Evolutionary conservation across 2,329 filamentous ascomycete species (phyloP).

Genomic region (Colletotrichum tropicicola): DNA sequence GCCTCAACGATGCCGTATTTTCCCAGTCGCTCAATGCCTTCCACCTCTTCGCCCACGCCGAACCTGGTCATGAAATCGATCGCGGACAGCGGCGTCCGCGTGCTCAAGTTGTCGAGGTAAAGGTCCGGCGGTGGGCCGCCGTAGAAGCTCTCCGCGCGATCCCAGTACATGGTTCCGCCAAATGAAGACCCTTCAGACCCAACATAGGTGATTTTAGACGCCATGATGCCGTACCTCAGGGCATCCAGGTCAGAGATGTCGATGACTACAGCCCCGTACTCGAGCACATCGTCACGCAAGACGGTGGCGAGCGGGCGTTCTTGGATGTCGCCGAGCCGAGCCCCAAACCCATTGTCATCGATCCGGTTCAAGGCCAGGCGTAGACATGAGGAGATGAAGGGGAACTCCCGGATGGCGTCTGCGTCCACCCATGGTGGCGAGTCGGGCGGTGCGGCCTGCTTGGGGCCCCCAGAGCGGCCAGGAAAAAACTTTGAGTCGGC

Average conservation of each 20-base stretch:
- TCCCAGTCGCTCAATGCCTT: neutral
- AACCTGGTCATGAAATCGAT: neutral
- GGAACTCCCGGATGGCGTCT: neutral
- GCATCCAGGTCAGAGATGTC: neutral
- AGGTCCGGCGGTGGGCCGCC: neutral
- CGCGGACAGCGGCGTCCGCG: neutral
- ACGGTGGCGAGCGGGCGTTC: neutral
- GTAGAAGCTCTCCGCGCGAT: neutral
- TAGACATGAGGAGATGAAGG: conserved; percentile 16
- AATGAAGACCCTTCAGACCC: neutral
- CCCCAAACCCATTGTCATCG: neutral
- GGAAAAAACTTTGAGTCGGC: neutral
- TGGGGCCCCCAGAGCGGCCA: neutral
- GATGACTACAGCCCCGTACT: neutral
- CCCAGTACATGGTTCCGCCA: neutral
- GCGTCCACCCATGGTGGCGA: neutral
- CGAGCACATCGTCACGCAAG: neutral
- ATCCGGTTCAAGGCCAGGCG: neutral
- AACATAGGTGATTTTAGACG: neutral
- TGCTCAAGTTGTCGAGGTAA: neutral
- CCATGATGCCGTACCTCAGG: neutral
- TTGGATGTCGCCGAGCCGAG: neutral
- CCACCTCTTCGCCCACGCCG: neutral
- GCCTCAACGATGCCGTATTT: neutral
- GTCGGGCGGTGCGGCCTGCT: neutral